Evolutionary conservation across 2,329 filamentous ascomycete genomes (phyloP).

Genomic region (Penicillium sp.): DNA sequence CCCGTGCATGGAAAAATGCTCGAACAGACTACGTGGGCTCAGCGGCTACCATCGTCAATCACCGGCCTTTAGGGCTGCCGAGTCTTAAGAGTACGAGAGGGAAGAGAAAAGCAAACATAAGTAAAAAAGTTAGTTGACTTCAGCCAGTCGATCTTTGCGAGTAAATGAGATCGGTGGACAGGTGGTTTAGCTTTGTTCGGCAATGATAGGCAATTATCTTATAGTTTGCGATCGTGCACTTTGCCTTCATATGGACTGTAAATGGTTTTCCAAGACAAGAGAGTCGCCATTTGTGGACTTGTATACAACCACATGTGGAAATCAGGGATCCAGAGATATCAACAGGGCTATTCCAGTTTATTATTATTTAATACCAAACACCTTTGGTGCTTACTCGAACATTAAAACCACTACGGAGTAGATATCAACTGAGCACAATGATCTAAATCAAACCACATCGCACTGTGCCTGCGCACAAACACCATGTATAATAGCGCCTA

Average conservation of each 20-base stretch:
- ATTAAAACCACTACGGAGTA: background rate
- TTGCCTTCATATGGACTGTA: background rate
- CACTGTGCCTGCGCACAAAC: slow-evolving; percentile 1
- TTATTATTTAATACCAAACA: background rate
- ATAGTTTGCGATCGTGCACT: background rate
- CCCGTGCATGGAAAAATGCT: background rate
- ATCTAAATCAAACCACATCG: background rate
- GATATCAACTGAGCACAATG: background rate
- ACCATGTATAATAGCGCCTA: background rate
- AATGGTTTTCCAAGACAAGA: background rate
- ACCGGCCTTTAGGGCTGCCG: background rate
- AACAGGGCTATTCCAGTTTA: background rate
- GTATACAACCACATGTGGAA: background rate
- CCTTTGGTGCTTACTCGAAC: background rate
- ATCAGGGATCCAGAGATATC: background rate
- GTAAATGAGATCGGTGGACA: background rate
- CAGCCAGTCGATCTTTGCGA: background rate
- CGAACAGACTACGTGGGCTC: background rate
- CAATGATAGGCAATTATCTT: background rate
- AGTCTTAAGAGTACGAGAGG: background rate
- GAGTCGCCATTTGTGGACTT: background rate
- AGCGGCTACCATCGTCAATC: slow-evolving; percentile 3
- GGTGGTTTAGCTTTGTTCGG: no score
- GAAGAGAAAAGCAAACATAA: background rate
- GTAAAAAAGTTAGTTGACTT: background rate